Base-by-base conservation (phyloP, 2,329 filamentous ascomycete species). In the Leptographium flavum region DNA sequence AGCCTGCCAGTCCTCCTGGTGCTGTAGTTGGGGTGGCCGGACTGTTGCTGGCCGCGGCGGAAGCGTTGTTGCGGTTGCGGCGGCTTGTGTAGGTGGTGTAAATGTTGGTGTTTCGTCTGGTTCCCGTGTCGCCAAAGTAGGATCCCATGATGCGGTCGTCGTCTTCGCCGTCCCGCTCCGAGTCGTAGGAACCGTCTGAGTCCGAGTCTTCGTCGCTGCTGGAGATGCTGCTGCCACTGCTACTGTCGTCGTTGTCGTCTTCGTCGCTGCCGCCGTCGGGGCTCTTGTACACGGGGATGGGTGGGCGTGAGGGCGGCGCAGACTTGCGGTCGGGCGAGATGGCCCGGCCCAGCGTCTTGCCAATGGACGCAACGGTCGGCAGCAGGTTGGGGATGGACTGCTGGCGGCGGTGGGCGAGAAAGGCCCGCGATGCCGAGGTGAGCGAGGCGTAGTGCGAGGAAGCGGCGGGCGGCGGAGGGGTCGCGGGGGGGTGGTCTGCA, bases 301-400 rank as follows among this genome's bases (percentile, higher is more conserved):
- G 41, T 23, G 23, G 45, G 11, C 35, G 40, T 14, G 30, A n/a
- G 2, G 47, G 15, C 15, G 47, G 15, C 15, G 40, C 45, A 7
- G 25, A n/a, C 27, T 14, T 15, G 3, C 50, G 47, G 8, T 53
- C 51, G 7, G 51, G 51, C 5, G 51, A 53, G 10, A 53, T 50
- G 38, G 51, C 50, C 2, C 51, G 51, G 21, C 51, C 40, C 3
- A 53, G 47, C 40, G 43, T 52, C 43, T 45, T 48, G 32, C 45
- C 45, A 21, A 50, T 47, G 21, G 50, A 47, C 21, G 49, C 37
- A 35, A 53, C 45, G 5, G 51, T 42, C 13, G 62, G 57, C 45
- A 62, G 53, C 45, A 60, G 50, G 51, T 58, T 63, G 23, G 63
- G 56, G 35, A 62, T 58, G 5, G 61, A 63, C 46, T 58, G 56